Evolutionary conservation across 2,329 filamentous ascomycete genomes (phyloP), one percentile per base, ranked within the genome.

Genomic region (Aspergillus luchuensis): DNA sequence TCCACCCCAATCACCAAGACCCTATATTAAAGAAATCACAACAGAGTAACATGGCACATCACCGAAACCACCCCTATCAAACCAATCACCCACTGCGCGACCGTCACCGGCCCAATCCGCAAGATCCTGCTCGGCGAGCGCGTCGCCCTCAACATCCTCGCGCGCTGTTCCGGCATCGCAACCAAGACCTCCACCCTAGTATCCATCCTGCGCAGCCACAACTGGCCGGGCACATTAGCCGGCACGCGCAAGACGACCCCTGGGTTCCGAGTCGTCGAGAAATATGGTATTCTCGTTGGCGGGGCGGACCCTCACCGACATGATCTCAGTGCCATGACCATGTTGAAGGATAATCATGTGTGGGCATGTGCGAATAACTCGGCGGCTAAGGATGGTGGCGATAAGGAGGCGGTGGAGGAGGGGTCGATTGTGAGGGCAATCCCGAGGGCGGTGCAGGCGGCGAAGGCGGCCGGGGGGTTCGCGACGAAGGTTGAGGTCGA

Each of bases 301-400:
- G 95, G 95, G 10, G 93, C 92, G 15, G 95, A 99, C 78, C 87
- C 89, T 2, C 95, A 99, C 77, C 84, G 95, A 33, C 91, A 97
- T 79, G 95, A 99, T 75, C 82, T 99, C 59, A 91, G 88, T 75
- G 86, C 89, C 66, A 98, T 99, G 95, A 93, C 93, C 59, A 99
- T 99, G 95, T 84, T 99, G 66, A 99, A 99, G 81, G 95, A 99
- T 79, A 99, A 99, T 78, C 95, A 99, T 78, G 89, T 99, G 59
- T 97, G 94, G 90, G 92, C 91, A 64, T 89, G 90, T 57, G 89
- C 89, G 53, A 75, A 79, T 57, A 78, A 78, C 61, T 59, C 67
- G 5, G 66, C 70, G 6, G 69, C 67, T 4, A 19, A 43, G 23
- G 30, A 25, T 11, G 52, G 10, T 62, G 56, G 2, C 66, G 68